Base-by-base conservation (phyloP, 768 basidiomycete species). In the Suillus luteus region DNA sequence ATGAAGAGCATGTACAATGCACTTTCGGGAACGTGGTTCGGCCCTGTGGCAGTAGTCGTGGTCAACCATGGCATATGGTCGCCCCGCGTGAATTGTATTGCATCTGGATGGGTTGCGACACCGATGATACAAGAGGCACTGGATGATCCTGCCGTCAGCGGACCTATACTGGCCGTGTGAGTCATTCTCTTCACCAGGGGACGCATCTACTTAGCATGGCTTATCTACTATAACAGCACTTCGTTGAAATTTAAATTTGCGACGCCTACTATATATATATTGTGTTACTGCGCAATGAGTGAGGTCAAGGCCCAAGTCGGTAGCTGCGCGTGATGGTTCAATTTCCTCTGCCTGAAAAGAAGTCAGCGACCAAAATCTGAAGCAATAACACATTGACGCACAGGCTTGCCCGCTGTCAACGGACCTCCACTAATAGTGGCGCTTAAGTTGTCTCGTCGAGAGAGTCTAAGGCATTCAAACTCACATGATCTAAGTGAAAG, bases 101-200 rank as follows among this genome's bases (percentile, higher is more conserved):
- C 83, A 0, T 90, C 90, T 4, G 89, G 89, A 12, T 90, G 86
- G 85, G 84, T 86, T 7, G 78, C 71, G 55, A 91, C 90, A 60
- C 83, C 87, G 0, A 87, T 86, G 85, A 86, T 82, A 0, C 83
- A 83, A 64, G 80, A 82, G 10, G 78, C 83, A 0, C 75, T 92
- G 58, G 79, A 84, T 61, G 78, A 91, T 67, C 85, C 85, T 0
- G 64, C 75, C 7, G 77, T 86, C 15, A 75, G 84, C 1, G 86
- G 89, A 66, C 80, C 77, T 1, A 84, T 87, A 3, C 72, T 91
- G 8, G 90, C 90, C 17, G 89, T 87, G 90, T 91, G 72, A 67
- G 85, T 74, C 5, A 7, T 19, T 17, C 37, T 41, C 14, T 12
- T 55, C 14, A 10, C 24, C n/a, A 22, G 24, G 17, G 7, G 43